These are phyloP conservation scores for Phytophthora hybrid DNA, from an alignment of 352 stramenopile species.

Conservation along the genomic window DNA sequence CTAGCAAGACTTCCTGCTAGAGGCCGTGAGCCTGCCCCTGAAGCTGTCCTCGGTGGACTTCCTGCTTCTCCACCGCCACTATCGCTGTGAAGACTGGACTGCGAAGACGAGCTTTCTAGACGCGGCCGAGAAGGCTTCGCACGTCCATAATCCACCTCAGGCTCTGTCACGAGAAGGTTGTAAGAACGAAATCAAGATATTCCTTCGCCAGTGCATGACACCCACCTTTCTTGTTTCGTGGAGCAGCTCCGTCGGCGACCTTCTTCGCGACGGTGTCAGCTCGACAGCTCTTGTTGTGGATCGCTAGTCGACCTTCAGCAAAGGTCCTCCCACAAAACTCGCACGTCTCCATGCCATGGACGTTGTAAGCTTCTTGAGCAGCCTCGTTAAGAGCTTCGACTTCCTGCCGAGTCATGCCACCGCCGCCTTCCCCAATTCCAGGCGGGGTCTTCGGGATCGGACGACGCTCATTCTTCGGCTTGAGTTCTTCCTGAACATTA, in stretches of 20 bases:
- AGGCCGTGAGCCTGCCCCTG: slow-evolving; percentile 28
- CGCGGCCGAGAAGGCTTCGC: slow-evolving; percentile 17
- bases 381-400: slow-evolving; percentile 76
- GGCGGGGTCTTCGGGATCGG: slow-evolving; percentile 75
- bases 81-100: slow-evolving; percentile 13
- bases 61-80: slow-evolving; percentile 2
- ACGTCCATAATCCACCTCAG: slow-evolving; percentile 47
- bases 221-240: slow-evolving; percentile 66
- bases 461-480: slow-evolving; percentile 66
- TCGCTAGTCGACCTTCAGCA: slow-evolving; percentile 73
- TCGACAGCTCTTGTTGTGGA: slow-evolving; percentile 72
- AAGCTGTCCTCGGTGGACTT: slow-evolving; percentile 24
- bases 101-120: slow-evolving; percentile 14
- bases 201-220: neutral
- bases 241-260: slow-evolving; percentile 56
- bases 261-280: slow-evolving; percentile 55
- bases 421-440: slow-evolving; percentile 40
- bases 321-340: slow-evolving; percentile 80
- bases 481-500: slow-evolving; percentile 66
- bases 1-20: slow-evolving; percentile 65
- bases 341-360: slow-evolving; percentile 84
- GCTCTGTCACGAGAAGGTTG: slow-evolving; percentile 17
- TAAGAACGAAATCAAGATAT: slow-evolving; percentile 1
- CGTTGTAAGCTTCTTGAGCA: slow-evolving; percentile 73
- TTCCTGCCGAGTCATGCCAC: slow-evolving; percentile 58